Evolutionary conservation across 2,329 filamentous ascomycete species (phyloP).

Genomic region (Aspergillus pseudoviridinutans): DNA sequence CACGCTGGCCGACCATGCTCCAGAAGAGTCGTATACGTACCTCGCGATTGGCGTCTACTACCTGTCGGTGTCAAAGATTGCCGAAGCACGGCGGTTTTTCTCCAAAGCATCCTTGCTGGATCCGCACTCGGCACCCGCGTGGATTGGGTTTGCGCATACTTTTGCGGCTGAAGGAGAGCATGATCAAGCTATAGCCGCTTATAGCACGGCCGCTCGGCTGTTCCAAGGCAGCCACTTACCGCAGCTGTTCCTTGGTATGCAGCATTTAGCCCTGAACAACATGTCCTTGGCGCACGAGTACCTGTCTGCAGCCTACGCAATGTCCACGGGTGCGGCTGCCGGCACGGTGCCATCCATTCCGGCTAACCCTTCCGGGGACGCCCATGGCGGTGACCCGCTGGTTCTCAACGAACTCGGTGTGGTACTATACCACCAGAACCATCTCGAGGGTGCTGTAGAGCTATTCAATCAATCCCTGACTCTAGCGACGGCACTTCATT

Average conservation of each 20-base stretch:
- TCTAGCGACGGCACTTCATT: slow-evolving; percentile 75
- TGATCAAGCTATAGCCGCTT: slow-evolving; percentile 96
- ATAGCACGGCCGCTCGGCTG: slow-evolving; percentile 87
- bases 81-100: slow-evolving; percentile 92
- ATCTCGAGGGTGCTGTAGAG: slow-evolving; percentile 68
- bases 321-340: slow-evolving; percentile 41
- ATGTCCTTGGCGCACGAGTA: slow-evolving; percentile 93
- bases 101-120: slow-evolving; percentile 98
- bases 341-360: slow-evolving; percentile 24
- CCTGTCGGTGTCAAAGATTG: slow-evolving; percentile 79
- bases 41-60: slow-evolving; percentile 95
- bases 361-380: slow-evolving; percentile 19
- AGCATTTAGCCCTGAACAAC: slow-evolving; percentile 93
- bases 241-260: slow-evolving; percentile 95
- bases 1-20: slow-evolving; percentile 85
- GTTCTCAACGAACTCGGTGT: slow-evolving; percentile 94
- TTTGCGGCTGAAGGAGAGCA: slow-evolving; percentile 97
- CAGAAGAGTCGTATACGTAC: slow-evolving; percentile 87
- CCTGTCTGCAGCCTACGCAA: slow-evolving; percentile 77
- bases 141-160: slow-evolving; percentile 98
- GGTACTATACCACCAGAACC: slow-evolving; percentile 88
- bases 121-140: slow-evolving; percentile 92
- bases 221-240: slow-evolving; percentile 97
- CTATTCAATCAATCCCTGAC: slow-evolving; percentile 75
- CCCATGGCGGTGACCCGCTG: slow-evolving; percentile 63